Conservation (phyloP, 2,329 filamentous ascomycete species). For the Chaetomium sp. region DNA sequence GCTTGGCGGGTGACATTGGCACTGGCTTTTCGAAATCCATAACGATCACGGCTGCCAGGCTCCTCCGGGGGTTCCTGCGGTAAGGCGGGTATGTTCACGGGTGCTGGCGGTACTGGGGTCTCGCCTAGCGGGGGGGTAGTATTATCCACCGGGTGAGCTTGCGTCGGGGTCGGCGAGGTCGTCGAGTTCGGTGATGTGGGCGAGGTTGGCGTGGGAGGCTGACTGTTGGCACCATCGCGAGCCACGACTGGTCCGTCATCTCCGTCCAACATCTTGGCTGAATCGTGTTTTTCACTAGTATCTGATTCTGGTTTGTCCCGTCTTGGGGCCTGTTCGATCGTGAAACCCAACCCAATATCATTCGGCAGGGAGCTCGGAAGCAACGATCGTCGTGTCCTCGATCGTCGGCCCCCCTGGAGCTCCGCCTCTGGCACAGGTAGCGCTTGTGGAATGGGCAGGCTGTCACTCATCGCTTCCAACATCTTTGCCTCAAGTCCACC, state of each 20-base stretch:
- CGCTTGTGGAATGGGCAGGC: constrained; percentile 26
- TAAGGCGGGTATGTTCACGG: constrained; percentile 24
- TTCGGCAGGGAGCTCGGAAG: constrained; percentile 31
- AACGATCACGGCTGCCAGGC: constrained; percentile 61
- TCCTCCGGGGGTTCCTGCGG: constrained; percentile 39
- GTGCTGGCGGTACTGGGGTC: constrained; percentile 10
- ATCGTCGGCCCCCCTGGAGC: constrained; percentile 27
- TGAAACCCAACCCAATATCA: constrained; percentile 30
- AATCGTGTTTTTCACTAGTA: constrained; percentile 39
- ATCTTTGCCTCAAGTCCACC: constrained; percentile 33
- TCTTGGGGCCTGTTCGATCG: constrained; percentile 18
- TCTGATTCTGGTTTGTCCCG: constrained; percentile 17
- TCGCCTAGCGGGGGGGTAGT: not conserved
- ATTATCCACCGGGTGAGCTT: not conserved
- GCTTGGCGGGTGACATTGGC: constrained; percentile 69
- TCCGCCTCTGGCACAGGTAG: constrained; percentile 18
- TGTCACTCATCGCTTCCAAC: constrained; percentile 36
- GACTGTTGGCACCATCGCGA: not conserved
- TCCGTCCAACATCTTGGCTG: constrained; percentile 40
- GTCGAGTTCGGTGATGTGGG: not conserved
- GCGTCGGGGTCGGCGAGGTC: not conserved
- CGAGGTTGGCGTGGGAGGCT: constrained; percentile 10
- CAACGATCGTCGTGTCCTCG: constrained; percentile 33
- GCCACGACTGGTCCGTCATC: constrained; percentile 18
- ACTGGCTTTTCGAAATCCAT: constrained; percentile 86